These are phyloP conservation scores for Solanum corneliomulleri DNA, from an alignment of 257 asterid species.

Conservation along the genomic window DNA sequence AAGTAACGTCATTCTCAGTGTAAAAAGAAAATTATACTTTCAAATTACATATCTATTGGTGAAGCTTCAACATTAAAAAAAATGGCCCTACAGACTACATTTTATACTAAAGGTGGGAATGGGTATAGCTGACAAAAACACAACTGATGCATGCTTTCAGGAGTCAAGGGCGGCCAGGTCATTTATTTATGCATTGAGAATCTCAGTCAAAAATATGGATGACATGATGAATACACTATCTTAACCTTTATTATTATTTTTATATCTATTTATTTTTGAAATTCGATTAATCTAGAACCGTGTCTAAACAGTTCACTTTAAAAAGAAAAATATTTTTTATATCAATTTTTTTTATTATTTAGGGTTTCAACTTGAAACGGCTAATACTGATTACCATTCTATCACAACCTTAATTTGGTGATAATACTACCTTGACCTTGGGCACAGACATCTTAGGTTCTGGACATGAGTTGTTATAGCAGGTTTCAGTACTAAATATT, in stretches of 20 bases:
- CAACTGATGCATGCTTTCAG: not conserved
- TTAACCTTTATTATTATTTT: not conserved
- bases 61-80: not conserved
- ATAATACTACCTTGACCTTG: not conserved
- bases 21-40: not conserved
- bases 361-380: not conserved
- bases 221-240: not conserved
- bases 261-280: not conserved
- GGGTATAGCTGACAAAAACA: not conserved
- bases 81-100: not conserved
- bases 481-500: conserved; percentile 1
- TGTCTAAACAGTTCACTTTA: rapidly evolving
- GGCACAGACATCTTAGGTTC: not conserved
- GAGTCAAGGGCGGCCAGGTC: not conserved
- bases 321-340: not conserved
- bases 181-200: not conserved
- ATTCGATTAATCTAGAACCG: rapidly evolving
- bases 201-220: not conserved
- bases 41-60: not conserved
- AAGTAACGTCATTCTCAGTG: not conserved
- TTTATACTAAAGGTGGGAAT: not conserved
- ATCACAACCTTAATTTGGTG: not conserved
- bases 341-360: too few relatives aligned
- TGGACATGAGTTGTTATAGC: conserved; percentile 6
- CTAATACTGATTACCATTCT: not conserved